Evolutionary conservation across 495 filamentous ascomycete genomes (phyloP).

Genomic region (Aspergillus heteromorphus): DNA sequence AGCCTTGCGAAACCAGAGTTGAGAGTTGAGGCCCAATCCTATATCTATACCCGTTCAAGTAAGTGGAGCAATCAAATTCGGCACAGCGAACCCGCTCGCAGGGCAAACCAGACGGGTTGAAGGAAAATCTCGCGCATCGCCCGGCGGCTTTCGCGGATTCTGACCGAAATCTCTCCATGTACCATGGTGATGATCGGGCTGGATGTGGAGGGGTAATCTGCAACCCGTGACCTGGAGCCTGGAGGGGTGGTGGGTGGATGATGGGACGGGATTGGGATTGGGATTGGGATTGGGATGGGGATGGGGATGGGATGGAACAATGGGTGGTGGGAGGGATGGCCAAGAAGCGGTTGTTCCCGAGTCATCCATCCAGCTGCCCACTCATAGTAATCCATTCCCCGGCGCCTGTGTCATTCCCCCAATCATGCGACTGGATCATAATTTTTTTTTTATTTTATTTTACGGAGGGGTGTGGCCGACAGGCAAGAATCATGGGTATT

Average conservation of each 20-base stretch:
- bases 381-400: background rate
- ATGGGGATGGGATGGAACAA: background rate
- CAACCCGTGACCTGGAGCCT: background rate
- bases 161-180: too few species aligned
- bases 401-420: background rate
- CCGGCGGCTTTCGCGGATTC: background rate
- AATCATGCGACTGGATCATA: background rate
- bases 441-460: background rate
- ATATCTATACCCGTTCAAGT: background rate
- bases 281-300: too few species aligned
- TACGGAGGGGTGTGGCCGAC: background rate
- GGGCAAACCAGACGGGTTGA: background rate
- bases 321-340: too few species aligned
- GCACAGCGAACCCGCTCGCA: background rate
- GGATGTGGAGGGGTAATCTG: background rate
- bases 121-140: background rate
- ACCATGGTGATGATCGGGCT: background rate
- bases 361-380: background rate
- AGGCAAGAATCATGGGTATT: background rate
- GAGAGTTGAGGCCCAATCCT: background rate
- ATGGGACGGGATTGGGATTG: background rate
- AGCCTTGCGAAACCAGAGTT: background rate
- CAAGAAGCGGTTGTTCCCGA: background rate
- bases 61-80: background rate
- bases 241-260: background rate